Evolutionary conservation across 768 basidiomycete genomes (phyloP).

Genomic region (Collybia sordida): DNA sequence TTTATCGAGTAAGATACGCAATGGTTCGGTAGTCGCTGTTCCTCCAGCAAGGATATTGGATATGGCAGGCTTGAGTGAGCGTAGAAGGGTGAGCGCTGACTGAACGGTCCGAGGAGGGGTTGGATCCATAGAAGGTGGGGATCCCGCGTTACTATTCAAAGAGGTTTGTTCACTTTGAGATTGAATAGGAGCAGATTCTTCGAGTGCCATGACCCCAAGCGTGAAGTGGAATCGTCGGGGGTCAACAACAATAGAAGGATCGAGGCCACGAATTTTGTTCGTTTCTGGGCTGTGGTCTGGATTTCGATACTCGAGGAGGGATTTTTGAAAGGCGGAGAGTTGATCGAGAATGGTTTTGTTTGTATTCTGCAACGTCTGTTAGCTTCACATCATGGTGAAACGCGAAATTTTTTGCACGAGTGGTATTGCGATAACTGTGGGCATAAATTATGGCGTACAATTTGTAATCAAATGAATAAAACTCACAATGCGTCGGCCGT

Average conservation of each 20-base stretch:
- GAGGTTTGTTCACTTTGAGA: not conserved
- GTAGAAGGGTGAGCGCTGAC: conserved; percentile 43
- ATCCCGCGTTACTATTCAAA: not conserved
- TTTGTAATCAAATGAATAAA: no score
- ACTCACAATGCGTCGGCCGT: no score
- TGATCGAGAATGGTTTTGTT: conserved; percentile 35
- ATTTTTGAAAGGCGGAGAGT: conserved; percentile 36
- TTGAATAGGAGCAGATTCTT: conserved; percentile 9
- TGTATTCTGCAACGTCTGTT: conserved; percentile 29
- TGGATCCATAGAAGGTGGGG: not conserved
- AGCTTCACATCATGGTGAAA: no score
- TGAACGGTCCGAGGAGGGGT: conserved; percentile 26
- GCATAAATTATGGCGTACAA: no score
- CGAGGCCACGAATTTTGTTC: conserved; percentile 49
- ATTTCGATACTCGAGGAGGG: conserved; percentile 35
- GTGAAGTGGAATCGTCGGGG: conserved; percentile 69
- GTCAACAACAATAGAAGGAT: conserved; percentile 57
- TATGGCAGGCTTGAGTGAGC: conserved; percentile 31
- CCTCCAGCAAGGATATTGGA: not conserved
- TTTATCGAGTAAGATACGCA: conserved; percentile 39
- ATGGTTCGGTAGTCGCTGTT: not conserved
- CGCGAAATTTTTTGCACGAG: no score
- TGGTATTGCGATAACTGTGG: no score
- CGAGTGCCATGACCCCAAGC: conserved; percentile 70
- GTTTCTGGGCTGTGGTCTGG: not conserved